phyloP scores from a whole-genome alignment of 169 alveolate genomes.

The Theileria luwenshuni region DNA sequence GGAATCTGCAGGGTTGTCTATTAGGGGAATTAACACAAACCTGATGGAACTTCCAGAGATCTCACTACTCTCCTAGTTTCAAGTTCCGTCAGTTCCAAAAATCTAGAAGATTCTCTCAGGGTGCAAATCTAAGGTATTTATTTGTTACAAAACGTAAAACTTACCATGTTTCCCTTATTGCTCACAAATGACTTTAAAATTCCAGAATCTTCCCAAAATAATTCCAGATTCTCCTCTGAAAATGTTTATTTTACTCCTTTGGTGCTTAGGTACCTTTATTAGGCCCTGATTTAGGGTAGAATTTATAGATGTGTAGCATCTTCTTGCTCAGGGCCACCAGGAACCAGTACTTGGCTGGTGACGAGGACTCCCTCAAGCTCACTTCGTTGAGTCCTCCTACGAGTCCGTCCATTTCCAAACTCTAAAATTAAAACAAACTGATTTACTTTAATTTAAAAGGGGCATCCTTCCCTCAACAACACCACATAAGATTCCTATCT shows the following conservation, averaged over 20 bases:
- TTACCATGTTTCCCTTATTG: slow-evolving; percentile 51
- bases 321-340: slow-evolving; percentile 61
- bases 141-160: not conserved
- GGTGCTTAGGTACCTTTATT: slow-evolving; percentile 14
- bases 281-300: slow-evolving; percentile 36
- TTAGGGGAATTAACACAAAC: slow-evolving; percentile 9
- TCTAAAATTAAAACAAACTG: not conserved
- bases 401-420: slow-evolving; percentile 40
- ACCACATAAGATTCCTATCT: slow-evolving; percentile 18
- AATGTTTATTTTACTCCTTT: not conserved
- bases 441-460: not conserved
- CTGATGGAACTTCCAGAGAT: slow-evolving; percentile 46
- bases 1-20: slow-evolving; percentile 23
- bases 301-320: slow-evolving; percentile 38
- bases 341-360: slow-evolving; percentile 36
- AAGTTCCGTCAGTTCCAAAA: slow-evolving; percentile 33
- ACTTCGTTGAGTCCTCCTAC: slow-evolving; percentile 26
- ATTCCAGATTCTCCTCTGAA: slow-evolving; percentile 37
- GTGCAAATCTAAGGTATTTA: slow-evolving; percentile 38
- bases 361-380: slow-evolving; percentile 29
- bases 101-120: slow-evolving; percentile 26
- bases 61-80: slow-evolving; percentile 5
- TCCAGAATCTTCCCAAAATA: slow-evolving; percentile 46
- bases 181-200: slow-evolving; percentile 50
- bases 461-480: not conserved